Evolutionary conservation across 2,329 filamentous ascomycete genomes (phyloP).

Genomic region (Metarhizium guizhouense): DNA sequence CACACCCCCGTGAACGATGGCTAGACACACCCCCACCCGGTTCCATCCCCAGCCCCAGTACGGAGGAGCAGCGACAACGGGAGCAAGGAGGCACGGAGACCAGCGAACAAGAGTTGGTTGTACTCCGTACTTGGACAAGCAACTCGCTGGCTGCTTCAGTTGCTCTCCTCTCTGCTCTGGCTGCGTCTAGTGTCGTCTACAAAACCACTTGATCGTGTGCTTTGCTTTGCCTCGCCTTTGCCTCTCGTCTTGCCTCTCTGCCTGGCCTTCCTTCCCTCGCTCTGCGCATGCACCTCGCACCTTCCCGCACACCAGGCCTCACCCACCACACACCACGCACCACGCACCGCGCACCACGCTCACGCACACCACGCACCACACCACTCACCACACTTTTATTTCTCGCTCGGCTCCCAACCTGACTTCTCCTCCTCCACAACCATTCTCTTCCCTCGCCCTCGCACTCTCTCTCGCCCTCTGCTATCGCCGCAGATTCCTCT

Average conservation of each 20-base stretch:
- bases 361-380: not conserved
- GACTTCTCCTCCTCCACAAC: not conserved
- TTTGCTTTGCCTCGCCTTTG: not conserved
- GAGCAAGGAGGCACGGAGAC: not conserved
- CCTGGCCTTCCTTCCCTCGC: not conserved
- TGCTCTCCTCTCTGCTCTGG: not conserved
- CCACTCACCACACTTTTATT: not conserved
- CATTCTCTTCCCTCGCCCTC: not conserved
- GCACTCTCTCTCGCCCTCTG: not conserved
- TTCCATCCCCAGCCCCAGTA: not conserved
- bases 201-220: not conserved
- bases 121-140: not conserved
- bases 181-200: not conserved
- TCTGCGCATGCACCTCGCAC: not conserved
- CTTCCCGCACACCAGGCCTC: not conserved
- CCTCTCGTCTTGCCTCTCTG: not conserved
- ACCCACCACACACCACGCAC: not conserved
- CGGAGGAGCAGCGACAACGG: not conserved
- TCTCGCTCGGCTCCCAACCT: not conserved
- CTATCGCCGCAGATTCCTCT: not conserved
- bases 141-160: not conserved
- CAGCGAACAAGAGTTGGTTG: not conserved
- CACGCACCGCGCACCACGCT: not conserved
- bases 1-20: not conserved
- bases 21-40: not conserved